A percentile compares a stretch with the other conserved stretches of the same genome.
Evolutionary conservation across 2,329 filamentous ascomycete genomes (phyloP).

Genomic region (Exophiala dermatitidis): DNA sequence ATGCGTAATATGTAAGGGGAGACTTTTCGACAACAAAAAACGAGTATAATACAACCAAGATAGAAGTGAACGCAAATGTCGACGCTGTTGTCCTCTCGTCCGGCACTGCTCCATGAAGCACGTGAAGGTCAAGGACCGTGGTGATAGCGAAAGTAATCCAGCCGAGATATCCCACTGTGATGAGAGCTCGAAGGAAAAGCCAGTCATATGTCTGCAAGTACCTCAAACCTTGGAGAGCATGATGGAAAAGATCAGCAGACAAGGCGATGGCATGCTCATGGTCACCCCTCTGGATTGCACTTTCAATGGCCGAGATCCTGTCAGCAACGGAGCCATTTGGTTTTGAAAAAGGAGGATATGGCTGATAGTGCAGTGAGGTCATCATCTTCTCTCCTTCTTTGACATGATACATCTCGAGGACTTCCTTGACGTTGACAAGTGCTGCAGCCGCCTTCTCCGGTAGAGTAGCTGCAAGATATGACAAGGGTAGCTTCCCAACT

Average conservation of each 20-base stretch:
- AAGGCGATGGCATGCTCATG: constrained; percentile 73
- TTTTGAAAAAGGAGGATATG: constrained; percentile 64
- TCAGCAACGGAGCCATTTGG: constrained; percentile 56
- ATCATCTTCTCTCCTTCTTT: constrained; percentile 80
- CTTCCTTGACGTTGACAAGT: constrained; percentile 74
- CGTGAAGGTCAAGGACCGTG: constrained; percentile 79
- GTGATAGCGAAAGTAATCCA: constrained; percentile 93
- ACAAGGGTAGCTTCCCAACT: constrained; percentile 81
- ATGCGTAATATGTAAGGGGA: constrained; percentile 77
- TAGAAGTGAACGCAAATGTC: constrained; percentile 63
- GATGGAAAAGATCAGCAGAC: constrained; percentile 67
- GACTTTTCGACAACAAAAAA: constrained; percentile 74
- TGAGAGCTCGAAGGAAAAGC: constrained; percentile 83
- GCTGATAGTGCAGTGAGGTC: constrained; percentile 67
- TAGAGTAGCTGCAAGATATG: constrained; percentile 65
- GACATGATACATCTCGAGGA: constrained; percentile 91
- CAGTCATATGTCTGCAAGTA: constrained; percentile 98
- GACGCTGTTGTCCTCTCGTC: constrained; percentile 56
- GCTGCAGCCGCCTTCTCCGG: constrained; percentile 77
- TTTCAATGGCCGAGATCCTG: constrained; percentile 60
- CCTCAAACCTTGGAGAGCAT: constrained; percentile 72
- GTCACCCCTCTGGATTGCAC: constrained; percentile 57
- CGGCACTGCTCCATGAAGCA: constrained; percentile 63
- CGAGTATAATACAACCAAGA: constrained; percentile 68
- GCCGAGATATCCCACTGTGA: constrained; percentile 84